phyloP scores from a whole-genome alignment of 1,284 basidiomycete species.

The Rhodotorula sp. region DNA sequence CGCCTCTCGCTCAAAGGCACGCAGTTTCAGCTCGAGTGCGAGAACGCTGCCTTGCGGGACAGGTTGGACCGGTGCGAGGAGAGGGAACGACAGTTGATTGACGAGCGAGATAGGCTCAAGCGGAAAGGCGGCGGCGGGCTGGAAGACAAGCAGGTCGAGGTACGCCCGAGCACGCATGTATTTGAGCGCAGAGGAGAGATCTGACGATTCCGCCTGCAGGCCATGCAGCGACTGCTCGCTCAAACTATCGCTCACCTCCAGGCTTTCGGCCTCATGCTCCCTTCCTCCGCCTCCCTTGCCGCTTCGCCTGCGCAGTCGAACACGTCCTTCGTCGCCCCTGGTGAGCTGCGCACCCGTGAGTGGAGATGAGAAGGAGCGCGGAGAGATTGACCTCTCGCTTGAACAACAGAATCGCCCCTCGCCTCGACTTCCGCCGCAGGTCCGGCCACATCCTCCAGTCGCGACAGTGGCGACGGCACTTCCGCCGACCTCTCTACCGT shows the following conservation, averaged over 20 bases:
- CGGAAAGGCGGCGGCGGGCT: neutral
- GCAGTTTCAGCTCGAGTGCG: conserved; percentile 35
- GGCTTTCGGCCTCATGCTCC: conserved; percentile 19
- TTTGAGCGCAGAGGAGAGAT: neutral
- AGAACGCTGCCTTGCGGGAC: conserved; percentile 25
- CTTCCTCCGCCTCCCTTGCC: neutral
- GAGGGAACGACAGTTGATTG: conserved; percentile 11
- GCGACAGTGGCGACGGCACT: neutral
- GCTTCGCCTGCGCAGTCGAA: neutral
- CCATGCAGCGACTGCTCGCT: conserved; percentile 19
- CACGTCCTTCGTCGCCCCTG: neutral
- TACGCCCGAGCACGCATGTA: neutral
- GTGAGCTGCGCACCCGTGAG: neutral
- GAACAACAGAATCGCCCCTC: neutral
- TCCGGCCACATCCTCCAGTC: neutral
- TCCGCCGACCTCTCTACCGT: neutral
- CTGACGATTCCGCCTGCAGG: neutral
- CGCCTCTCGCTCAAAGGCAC: conserved; percentile 36
- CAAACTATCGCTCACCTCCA: conserved; percentile 24
- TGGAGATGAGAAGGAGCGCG: too few relatives aligned
- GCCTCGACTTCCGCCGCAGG: neutral
- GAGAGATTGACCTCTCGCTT: neutral
- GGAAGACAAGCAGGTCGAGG: conserved; percentile 28
- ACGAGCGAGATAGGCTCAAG: conserved; percentile 19
- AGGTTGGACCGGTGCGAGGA: conserved; percentile 21